phyloP scores from a whole-genome alignment of 176 grass and related monocot genomes.

The Triticum turgidum region DNA sequence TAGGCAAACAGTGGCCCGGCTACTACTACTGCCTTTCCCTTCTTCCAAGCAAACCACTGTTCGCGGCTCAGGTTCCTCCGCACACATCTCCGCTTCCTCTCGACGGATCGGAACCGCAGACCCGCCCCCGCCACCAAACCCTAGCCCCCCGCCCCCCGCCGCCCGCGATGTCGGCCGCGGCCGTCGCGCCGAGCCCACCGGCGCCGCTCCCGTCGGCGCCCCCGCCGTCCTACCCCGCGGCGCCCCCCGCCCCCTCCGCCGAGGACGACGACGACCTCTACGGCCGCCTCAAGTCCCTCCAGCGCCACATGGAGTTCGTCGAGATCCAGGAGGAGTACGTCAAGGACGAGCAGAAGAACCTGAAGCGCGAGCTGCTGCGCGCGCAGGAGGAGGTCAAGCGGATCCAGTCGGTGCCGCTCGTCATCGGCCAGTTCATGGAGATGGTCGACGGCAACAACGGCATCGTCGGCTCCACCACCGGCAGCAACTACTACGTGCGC shows the following conservation, averaged over 20 bases:
- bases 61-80: neutral
- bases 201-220: constrained; percentile 23
- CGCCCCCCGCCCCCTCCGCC: neutral
- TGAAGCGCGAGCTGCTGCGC: constrained; percentile 86
- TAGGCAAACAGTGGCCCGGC: neutral
- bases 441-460: constrained; percentile 99
- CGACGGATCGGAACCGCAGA: neutral
- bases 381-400: constrained; percentile 99
- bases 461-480: constrained; percentile 95
- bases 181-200: constrained; percentile 25
- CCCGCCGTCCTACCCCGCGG: constrained; percentile 47
- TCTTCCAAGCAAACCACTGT: constrained; percentile 15
- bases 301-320: constrained; percentile 93
- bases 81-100: neutral
- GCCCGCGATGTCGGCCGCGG: constrained; percentile 38
- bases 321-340: constrained; percentile 98
- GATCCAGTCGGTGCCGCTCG: constrained; percentile 95
- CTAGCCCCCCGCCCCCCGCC: constrained; percentile 4
- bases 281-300: constrained; percentile 82
- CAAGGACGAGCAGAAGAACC: constrained; percentile 99
- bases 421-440: constrained; percentile 99
- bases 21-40: neutral
- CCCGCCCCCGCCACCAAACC: neutral
- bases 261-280: constrained; percentile 88
- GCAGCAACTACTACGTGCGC: constrained; percentile 94